Conservation (phyloP, 345 rosid species). For the Eucalyptus pauciflora region DNA sequence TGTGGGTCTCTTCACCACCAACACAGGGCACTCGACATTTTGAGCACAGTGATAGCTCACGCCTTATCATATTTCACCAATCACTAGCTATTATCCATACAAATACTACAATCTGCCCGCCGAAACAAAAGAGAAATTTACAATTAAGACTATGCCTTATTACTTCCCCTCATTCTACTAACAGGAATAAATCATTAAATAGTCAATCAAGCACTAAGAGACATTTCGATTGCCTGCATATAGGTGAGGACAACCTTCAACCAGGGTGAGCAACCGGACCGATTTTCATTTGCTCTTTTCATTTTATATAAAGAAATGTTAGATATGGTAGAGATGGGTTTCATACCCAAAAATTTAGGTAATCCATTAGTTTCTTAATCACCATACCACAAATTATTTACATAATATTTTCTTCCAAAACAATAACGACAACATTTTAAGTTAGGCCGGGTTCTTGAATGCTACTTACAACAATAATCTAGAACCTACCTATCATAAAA, state of each 20-base stretch:
- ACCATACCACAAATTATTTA: not conserved
- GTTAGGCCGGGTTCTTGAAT: accelerated
- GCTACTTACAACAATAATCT: not conserved
- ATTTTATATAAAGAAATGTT: not conserved
- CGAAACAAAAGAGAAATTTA: not conserved
- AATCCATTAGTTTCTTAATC: not conserved
- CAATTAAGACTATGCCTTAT: not conserved
- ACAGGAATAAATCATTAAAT: accelerated
- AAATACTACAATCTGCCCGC: accelerated
- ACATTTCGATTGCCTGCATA: accelerated
- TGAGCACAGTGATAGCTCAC: conserved; percentile 50
- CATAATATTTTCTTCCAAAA: not conserved
- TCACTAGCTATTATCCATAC: not conserved
- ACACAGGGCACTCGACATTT: conserved; percentile 34
- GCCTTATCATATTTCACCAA: conserved; percentile 2
- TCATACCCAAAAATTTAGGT: not conserved
- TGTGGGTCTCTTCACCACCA: conserved; percentile 48
- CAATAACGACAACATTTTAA: not conserved
- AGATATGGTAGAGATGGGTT: not conserved
- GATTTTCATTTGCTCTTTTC: no score
- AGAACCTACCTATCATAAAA: not conserved
- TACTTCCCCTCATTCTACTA: not conserved
- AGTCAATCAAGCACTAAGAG: not conserved
- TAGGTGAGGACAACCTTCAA: not conserved
- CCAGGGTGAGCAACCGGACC: accelerated